Evolutionary conservation across 371 early-diverging fungal genomes (phyloP).

Genomic region (Phascolomyces articulosus): DNA sequence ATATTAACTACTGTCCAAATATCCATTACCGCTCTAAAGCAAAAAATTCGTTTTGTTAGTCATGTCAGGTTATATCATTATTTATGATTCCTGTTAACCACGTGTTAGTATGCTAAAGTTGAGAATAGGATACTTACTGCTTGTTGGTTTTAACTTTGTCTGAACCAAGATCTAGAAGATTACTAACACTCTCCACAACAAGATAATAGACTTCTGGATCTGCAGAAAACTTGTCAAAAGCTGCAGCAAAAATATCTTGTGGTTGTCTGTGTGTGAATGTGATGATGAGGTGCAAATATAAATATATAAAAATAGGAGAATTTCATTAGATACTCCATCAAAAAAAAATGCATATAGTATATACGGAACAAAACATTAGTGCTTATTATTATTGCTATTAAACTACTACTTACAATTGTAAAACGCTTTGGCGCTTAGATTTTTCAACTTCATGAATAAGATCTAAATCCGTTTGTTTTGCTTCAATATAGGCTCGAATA

Average conservation of each 20-base stretch:
- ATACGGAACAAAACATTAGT: too few relatives aligned
- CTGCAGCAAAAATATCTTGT: constrained; percentile 36
- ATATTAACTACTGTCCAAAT: constrained; percentile 44
- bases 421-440: constrained; percentile 36
- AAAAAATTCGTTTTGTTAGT: not conserved
- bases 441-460: constrained; percentile 50
- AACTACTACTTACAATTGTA: constrained; percentile 35
- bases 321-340: too few relatives aligned
- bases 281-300: not conserved
- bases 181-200: constrained; percentile 44
- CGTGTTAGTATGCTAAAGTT: too few relatives aligned
- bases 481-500: constrained; percentile 41
- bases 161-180: constrained; percentile 29
- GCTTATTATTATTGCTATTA: too few relatives aligned
- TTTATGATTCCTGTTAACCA: too few relatives aligned
- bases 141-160: constrained; percentile 22
- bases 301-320: too few relatives aligned
- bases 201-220: constrained; percentile 48
- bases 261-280: constrained; percentile 32
- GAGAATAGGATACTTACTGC: constrained; percentile 23
- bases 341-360: too few relatives aligned
- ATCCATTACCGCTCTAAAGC: constrained; percentile 31
- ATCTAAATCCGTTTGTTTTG: constrained; percentile 52
- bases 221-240: constrained; percentile 29
- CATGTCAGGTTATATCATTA: too few relatives aligned